A percentile compares a stretch with the other conserved stretches of the same genome.
Evolutionary conservation across 1,284 basidiomycete genomes (phyloP).

Genomic region (Taiwanofungus camphoratus): DNA sequence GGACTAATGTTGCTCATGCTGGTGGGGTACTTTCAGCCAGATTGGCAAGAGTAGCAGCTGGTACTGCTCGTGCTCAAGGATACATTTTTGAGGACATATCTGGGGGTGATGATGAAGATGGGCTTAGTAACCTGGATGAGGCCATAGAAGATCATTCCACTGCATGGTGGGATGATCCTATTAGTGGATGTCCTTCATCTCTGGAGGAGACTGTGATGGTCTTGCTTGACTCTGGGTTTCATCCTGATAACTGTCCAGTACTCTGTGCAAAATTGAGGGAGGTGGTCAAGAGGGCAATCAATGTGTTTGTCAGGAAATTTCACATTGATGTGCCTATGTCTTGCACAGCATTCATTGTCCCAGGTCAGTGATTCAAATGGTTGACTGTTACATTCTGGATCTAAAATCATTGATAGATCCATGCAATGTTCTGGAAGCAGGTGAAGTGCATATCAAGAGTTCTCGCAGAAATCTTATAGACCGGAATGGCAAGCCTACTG

Average conservation of each 20-base stretch:
- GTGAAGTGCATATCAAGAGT: slow-evolving; percentile 34
- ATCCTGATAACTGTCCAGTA: slow-evolving; percentile 26
- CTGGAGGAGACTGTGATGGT: slow-evolving; percentile 33
- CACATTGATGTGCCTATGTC: slow-evolving; percentile 28
- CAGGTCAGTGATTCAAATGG: slow-evolving; percentile 32
- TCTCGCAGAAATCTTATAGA: slow-evolving; percentile 23
- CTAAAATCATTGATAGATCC: slow-evolving; percentile 31
- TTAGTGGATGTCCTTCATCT: slow-evolving; percentile 34
- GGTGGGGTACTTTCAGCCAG: slow-evolving; percentile 29
- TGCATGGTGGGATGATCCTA: slow-evolving; percentile 32
- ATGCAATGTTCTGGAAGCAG: slow-evolving; percentile 28
- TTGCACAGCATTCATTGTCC: slow-evolving; percentile 33
- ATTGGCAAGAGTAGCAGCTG: slow-evolving; percentile 24
- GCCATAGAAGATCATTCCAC: slow-evolving; percentile 9
- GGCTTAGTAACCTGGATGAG: slow-evolving; percentile 6
- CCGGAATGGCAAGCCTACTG: slow-evolving; percentile 23
- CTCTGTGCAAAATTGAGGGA: slow-evolving; percentile 29
- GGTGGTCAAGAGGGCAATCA: slow-evolving; percentile 23
- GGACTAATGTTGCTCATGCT: slow-evolving; percentile 26
- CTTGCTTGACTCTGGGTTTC: slow-evolving; percentile 34
- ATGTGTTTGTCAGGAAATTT: slow-evolving; percentile 1
- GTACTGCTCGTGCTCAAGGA: slow-evolving; percentile 27
- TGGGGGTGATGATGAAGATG: slow-evolving; percentile 7
- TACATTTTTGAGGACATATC: slow-evolving; percentile 9
- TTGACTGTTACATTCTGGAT: too few relatives aligned